Evolutionary conservation across 306 rosid species (phyloP), one percentile per base, ranked within the genome.

Genomic region (Casuarina cunninghamiana): DNA sequence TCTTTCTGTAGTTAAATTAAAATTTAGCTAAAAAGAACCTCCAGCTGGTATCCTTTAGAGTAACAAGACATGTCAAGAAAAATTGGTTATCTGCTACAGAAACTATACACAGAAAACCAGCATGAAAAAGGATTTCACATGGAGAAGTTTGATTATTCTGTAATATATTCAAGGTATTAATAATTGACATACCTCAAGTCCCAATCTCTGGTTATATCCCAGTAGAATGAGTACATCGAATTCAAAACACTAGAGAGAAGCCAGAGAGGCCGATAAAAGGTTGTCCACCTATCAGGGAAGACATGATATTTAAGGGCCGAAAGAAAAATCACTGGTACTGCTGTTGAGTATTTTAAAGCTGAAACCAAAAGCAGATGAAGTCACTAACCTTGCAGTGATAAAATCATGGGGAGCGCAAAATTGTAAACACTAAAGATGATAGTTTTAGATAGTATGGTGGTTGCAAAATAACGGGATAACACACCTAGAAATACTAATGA

Each of bases 161-260:
- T 57, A 49, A 73, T 57, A 46, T 53, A 35, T 65, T 63, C 78
- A 76, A 77, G 39, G 2, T 73, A 74, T 43, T 69, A 69, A 76
- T 60, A 84, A 68, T 72, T 78, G 75, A 49, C 85, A 75, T 86
- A 96, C 99, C 97, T 88, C 83, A 93, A 77, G 90, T 96, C 98
- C 99, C 99, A 96, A 89, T 96, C 99, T 74, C 97, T 89, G 69
- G 88, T 89, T 84, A 96, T 96, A 46, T 96, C 99, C 99, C 98
- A 96, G 89, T 96, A 96, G 90, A 96, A 96, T 50, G 99, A 96
- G 85, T 96, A 96, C 72, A 89, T 82, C 17, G 97, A 93, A 85
- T 96, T 96, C 79, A 90, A 81, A 77, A 96, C 93, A 82, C 96
- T 80, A 12, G 98, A 93, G 71, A 96, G 85, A 85, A 96, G 97